Conservation (phyloP, 805 yeast genomes). For the Saccharomyces paradoxus region DNA sequence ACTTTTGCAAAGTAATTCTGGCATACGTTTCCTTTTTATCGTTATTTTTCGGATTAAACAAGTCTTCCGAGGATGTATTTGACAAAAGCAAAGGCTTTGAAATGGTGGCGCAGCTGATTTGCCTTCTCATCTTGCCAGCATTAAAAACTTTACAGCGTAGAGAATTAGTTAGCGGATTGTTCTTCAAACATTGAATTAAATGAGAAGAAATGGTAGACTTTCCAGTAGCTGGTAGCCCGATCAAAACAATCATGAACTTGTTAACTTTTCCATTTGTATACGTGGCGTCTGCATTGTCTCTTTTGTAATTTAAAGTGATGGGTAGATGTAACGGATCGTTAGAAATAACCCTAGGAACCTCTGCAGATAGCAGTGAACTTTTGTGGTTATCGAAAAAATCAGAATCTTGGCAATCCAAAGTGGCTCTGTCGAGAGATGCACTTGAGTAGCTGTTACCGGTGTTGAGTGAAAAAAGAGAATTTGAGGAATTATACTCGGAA, state of each 20-base stretch:
- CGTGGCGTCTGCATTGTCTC: neutral
- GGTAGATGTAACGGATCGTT: neutral
- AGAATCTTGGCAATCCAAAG: conserved; percentile 8
- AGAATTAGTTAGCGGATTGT: conserved; percentile 12
- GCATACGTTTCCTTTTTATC: conserved; percentile 46
- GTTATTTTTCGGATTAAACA: conserved; percentile 36
- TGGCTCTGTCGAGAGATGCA: conserved; percentile 10
- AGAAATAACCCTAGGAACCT: neutral
- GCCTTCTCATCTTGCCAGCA: conserved; percentile 66
- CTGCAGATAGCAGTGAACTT: neutral
- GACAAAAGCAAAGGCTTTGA: conserved; percentile 19
- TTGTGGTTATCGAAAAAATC: neutral
- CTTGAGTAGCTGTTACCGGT: conserved; percentile 14
- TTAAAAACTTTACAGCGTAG: conserved; percentile 46
- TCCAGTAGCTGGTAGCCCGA: conserved; percentile 73
- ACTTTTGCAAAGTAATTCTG: conserved; percentile 39
- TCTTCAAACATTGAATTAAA: conserved; percentile 47
- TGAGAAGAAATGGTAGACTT: conserved; percentile 66
- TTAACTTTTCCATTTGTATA: conserved; percentile 2
- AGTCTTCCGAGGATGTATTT: conserved; percentile 32
- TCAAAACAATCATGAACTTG: conserved; percentile 60
- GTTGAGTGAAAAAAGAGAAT: conserved; percentile 22
- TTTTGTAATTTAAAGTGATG: neutral
- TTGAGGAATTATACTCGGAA: conserved; percentile 15
- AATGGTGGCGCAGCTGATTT: conserved; percentile 31